Percentiles rank a stretch among this genome's conserved stretches.
Conservation (phyloP, 176 grass and related monocot genomes). For the Avena insularis region DNA sequence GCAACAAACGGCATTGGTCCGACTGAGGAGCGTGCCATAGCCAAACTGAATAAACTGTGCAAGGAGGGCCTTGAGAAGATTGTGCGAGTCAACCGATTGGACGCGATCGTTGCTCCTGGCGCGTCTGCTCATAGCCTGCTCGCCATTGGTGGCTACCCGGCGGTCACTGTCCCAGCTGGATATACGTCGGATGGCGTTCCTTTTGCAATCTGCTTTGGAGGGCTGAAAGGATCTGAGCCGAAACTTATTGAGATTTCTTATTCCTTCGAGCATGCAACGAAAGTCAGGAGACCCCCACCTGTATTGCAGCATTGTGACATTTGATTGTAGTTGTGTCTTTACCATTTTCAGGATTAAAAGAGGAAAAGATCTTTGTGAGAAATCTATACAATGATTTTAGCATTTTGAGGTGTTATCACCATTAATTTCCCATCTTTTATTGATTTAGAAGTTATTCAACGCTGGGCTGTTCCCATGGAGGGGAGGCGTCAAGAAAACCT, state of each 20-base stretch:
- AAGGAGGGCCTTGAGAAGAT: slow-evolving; percentile 64
- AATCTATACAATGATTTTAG: not conserved
- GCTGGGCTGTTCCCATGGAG: not conserved
- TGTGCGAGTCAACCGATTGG: slow-evolving; percentile 61
- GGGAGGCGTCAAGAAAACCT: too few relatives aligned
- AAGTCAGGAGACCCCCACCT: slow-evolving; percentile 59
- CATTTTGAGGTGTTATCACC: not conserved
- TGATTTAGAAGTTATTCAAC: not conserved
- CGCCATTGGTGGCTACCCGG: slow-evolving; percentile 71
- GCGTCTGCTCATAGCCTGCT: slow-evolving; percentile 60
- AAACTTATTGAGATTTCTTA: slow-evolving; percentile 78
- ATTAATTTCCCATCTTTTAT: not conserved
- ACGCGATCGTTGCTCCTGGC: slow-evolving; percentile 60
- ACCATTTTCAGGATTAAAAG: not conserved
- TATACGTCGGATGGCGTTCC: slow-evolving; percentile 54
- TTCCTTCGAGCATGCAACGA: slow-evolving; percentile 78
- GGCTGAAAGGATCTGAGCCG: slow-evolving; percentile 74
- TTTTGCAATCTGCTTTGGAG: slow-evolving; percentile 76
- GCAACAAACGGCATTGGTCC: slow-evolving; percentile 62
- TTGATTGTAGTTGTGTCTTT: slow-evolving; percentile 38
- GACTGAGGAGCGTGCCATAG: slow-evolving; percentile 55
- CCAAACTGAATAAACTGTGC: slow-evolving; percentile 58
- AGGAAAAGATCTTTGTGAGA: not conserved
- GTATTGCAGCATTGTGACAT: slow-evolving; percentile 39
- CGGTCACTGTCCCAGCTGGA: slow-evolving; percentile 75